phyloP scores from a whole-genome alignment of 2,329 filamentous ascomycete species.

The Arthrobotrys iridis region DNA sequence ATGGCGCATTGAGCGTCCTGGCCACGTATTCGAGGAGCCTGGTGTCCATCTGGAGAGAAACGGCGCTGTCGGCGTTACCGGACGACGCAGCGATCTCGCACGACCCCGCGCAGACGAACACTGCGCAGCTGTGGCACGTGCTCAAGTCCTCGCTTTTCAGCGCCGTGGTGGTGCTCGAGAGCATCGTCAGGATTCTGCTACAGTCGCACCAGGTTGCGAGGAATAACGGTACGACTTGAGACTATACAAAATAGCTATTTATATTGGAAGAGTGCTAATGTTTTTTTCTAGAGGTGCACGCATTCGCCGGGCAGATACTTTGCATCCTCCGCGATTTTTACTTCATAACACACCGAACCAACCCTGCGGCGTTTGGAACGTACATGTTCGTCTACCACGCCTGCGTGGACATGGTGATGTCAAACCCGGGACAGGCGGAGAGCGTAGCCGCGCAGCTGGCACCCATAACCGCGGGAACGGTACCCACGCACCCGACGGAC shows the following conservation, averaged over 20 bases:
- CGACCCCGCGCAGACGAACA: constrained; percentile 38
- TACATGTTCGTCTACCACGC: constrained; percentile 85
- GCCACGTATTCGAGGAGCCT: constrained; percentile 41
- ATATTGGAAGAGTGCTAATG: neutral
- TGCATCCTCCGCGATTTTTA: constrained; percentile 79
- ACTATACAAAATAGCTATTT: neutral
- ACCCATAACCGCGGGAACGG: constrained; percentile 64
- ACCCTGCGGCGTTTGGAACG: constrained; percentile 79
- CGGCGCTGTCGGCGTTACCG: constrained; percentile 26
- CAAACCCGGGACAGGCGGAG: constrained; percentile 73
- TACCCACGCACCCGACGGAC: constrained; percentile 73
- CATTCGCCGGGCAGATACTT: constrained; percentile 75
- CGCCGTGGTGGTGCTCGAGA: constrained; percentile 77
- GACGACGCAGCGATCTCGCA: constrained; percentile 34
- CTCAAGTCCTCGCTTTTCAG: constrained; percentile 80
- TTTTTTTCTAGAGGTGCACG: constrained; percentile 67
- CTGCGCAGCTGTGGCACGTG: constrained; percentile 72
- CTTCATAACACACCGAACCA: constrained; percentile 81
- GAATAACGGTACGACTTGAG: constrained; percentile 26
- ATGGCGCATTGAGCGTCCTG: constrained; percentile 33
- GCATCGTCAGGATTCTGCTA: constrained; percentile 73
- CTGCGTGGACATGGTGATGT: constrained; percentile 80
- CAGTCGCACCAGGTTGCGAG: constrained; percentile 66
- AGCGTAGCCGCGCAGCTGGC: constrained; percentile 68
- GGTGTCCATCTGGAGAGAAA: constrained; percentile 42